These are phyloP conservation scores for apple (Malus domestica) DNA, from an alignment of 306 rosid genomes.

Conservation along the genomic window DNA sequence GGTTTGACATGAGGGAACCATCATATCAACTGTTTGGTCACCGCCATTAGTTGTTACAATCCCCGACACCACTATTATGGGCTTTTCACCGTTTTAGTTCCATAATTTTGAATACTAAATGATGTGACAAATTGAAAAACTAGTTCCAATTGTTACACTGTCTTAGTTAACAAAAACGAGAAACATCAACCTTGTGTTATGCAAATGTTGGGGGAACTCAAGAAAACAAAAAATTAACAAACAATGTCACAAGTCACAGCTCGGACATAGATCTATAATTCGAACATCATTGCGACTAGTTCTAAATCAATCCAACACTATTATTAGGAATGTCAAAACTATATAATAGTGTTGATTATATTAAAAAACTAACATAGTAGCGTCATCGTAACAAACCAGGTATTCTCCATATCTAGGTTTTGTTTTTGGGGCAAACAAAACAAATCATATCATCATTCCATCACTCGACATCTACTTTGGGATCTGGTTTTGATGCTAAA, in stretches of 20 bases:
- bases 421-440: background rate
- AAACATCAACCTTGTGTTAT: background rate
- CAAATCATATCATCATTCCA: background rate
- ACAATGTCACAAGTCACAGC: background rate
- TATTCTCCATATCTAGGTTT: no score
- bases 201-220: no score
- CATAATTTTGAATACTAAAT: background rate
- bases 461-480: background rate
- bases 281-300: no score
- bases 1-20: constrained; percentile 51
- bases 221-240: no score
- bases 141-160: background rate
- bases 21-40: constrained; percentile 60
- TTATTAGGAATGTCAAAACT: no score
- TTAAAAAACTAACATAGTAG: no score
- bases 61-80: constrained; percentile 56
- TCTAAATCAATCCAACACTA: no score
- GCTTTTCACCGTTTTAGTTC: constrained; percentile 3
- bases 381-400: no score
- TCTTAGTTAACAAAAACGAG: background rate
- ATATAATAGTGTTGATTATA: no score
- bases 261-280: no score
- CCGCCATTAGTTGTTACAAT: constrained; percentile 41
- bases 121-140: background rate
- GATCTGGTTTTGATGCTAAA: background rate